phyloP scores from a whole-genome alignment of 805 yeast genomes.

The Metschnikowia amazonensis region DNA sequence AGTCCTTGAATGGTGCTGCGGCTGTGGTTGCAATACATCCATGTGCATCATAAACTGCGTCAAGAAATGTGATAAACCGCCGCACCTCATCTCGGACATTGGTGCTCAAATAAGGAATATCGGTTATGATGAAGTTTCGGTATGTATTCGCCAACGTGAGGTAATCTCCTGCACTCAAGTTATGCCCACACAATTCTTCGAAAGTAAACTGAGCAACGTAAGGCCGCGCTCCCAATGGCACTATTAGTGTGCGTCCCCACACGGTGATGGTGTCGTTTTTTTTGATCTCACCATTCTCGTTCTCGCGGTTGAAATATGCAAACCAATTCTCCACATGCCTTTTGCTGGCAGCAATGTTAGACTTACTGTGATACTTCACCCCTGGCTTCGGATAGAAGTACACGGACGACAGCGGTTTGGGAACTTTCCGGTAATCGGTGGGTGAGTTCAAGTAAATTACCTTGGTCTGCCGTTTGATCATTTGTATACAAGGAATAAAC shows the following conservation, averaged over 20 bases:
- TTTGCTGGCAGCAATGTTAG: slow-evolving; percentile 48
- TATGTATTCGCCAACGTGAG: slow-evolving; percentile 74
- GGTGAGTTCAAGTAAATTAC: slow-evolving; percentile 85
- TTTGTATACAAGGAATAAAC: slow-evolving; percentile 86
- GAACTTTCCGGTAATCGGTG: slow-evolving; percentile 87
- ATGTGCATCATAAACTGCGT: slow-evolving; percentile 91
- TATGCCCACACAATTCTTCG: slow-evolving; percentile 78
- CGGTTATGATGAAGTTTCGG: slow-evolving; percentile 81
- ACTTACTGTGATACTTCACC: slow-evolving; percentile 47
- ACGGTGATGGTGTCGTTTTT: slow-evolving; percentile 44
- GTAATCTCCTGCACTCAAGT: slow-evolving; percentile 93
- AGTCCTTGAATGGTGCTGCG: slow-evolving; percentile 76
- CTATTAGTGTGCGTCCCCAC: slow-evolving; percentile 83
- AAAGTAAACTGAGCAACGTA: slow-evolving; percentile 88
- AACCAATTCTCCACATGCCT: slow-evolving; percentile 78
- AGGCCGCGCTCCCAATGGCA: slow-evolving; percentile 75
- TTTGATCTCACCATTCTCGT: slow-evolving; percentile 24
- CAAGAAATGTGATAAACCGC: slow-evolving; percentile 89
- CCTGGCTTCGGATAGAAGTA: slow-evolving; percentile 73
- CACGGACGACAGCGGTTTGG: slow-evolving; percentile 76
- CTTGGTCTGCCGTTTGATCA: slow-evolving; percentile 66
- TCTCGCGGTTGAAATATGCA: slow-evolving; percentile 65
- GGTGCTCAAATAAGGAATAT: slow-evolving; percentile 80
- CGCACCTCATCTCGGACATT: slow-evolving; percentile 80
- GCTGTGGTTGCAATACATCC: slow-evolving; percentile 86